Evolutionary conservation across 768 basidiomycete genomes (phyloP).

Genomic region (Boletellus emodensis): DNA sequence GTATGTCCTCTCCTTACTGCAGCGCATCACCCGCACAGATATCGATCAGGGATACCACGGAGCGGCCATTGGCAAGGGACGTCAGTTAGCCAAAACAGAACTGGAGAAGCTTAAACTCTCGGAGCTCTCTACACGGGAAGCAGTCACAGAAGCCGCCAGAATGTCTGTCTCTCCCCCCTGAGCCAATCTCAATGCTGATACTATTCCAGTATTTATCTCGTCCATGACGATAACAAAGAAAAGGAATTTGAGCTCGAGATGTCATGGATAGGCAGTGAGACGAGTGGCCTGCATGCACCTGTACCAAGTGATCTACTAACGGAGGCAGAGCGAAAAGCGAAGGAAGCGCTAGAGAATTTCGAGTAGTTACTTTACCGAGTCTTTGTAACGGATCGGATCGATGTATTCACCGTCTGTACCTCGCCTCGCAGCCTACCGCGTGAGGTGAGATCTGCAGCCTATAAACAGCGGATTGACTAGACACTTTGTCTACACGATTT

Average conservation of each 20-base stretch:
- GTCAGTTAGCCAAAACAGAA: slow-evolving; percentile 96
- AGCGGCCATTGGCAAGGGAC: slow-evolving; percentile 97
- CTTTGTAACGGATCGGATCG: slow-evolving; percentile 19
- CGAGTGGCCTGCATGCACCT: slow-evolving; percentile 69
- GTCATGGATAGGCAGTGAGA: slow-evolving; percentile 92
- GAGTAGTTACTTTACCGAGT: slow-evolving; percentile 34
- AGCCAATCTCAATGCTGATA: slow-evolving; percentile 4
- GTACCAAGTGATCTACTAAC: slow-evolving; percentile 82
- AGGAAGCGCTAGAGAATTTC: slow-evolving; percentile 74
- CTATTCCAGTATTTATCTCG: slow-evolving; percentile 79
- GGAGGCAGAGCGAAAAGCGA: slow-evolving; percentile 86
- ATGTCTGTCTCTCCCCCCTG: slow-evolving; percentile 58
- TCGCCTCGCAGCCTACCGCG: neutral
- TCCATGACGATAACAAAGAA: slow-evolving; percentile 97
- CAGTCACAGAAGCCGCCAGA: slow-evolving; percentile 88
- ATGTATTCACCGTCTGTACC: slow-evolving; percentile 9
- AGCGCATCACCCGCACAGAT: neutral
- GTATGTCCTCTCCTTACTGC: slow-evolving; percentile 41
- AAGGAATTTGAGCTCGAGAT: slow-evolving; percentile 98
- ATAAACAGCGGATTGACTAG: neutral
- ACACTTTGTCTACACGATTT: slow-evolving; percentile 65
- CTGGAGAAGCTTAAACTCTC: slow-evolving; percentile 91
- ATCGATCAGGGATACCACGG: slow-evolving; percentile 81
- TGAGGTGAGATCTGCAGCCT: neutral
- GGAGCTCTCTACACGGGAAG: slow-evolving; percentile 77